Evolutionary conservation across 805 yeast genomes (phyloP).

Genomic region (Cyberlindnera amylophila): DNA sequence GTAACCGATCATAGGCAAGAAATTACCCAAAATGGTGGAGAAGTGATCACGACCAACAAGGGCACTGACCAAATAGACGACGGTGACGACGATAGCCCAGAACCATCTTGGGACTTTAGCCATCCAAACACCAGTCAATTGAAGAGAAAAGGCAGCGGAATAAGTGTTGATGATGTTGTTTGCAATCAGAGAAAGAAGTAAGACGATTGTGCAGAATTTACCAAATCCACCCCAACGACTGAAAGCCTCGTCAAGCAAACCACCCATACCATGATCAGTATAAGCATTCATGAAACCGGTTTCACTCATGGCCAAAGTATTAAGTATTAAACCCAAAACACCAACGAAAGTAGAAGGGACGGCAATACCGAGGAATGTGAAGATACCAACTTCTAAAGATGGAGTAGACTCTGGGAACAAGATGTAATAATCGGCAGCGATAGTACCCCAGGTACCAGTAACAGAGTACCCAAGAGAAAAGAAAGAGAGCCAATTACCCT

Average conservation of each 20-base stretch:
- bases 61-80: conserved; percentile 63
- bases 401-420: conserved; percentile 72
- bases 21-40: conserved; percentile 69
- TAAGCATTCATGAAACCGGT: conserved; percentile 58
- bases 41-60: conserved; percentile 73
- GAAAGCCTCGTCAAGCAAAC: conserved; percentile 62
- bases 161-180: conserved; percentile 80
- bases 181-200: conserved; percentile 72
- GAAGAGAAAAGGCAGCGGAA: conserved; percentile 78
- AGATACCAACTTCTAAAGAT: conserved; percentile 45
- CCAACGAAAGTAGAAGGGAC: conserved; percentile 78
- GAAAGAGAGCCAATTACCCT: conserved; percentile 70
- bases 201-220: conserved; percentile 63
- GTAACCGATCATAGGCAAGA: conserved; percentile 87
- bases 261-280: conserved; percentile 65
- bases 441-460: conserved; percentile 86
- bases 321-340: conserved; percentile 65
- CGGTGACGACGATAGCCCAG: conserved; percentile 62
- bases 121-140: conserved; percentile 51
- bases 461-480: conserved; percentile 72
- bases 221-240: conserved; percentile 73
- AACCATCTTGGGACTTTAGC: conserved; percentile 75
- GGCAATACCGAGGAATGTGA: conserved; percentile 64
- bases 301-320: conserved; percentile 58
- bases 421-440: conserved; percentile 81